Base-by-base conservation (phyloP, 441 rosid genomes). In the Gossypium laxum region DNA sequence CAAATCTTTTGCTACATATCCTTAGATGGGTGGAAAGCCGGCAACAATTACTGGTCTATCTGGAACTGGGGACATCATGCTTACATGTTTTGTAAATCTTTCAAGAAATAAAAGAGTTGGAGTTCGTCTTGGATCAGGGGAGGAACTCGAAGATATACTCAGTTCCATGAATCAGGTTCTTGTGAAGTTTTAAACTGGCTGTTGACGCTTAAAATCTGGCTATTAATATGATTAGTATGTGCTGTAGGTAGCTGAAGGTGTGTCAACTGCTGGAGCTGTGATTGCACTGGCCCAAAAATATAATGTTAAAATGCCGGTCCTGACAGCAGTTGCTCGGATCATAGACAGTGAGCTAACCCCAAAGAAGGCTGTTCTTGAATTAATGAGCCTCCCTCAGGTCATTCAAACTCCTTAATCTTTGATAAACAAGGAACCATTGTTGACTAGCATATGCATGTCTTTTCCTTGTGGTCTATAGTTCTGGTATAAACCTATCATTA, bases 51-150 rank as follows among this genome's bases (percentile, higher is more conserved):
- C 96, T 17, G 97, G 96, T 73, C 82, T 91, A 60, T 91, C 97
- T 1, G 98, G 98, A 80, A 93, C 91, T n/a, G 97, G 98, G 56
- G 98, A 93, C 82, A 93, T 89, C 48, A 93, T 91, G 96, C 97
- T 89, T 38, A 93, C 97, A 47, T 91, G 98, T 76, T 93, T 91
- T 54, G 94, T 93, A 51, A 88, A 85, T 82, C 98, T 91, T 28
- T 93, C 98, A 71, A 91, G 94, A 82, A 91, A 93, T 78, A 82
- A 84, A 81, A 89, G 85, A 6, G 96, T 93, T 47, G 98, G 98
- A 77, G 90, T 93, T 21, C 88, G 92, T 15, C 89, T 93, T 74
- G 98, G 98, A 74, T 87, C 91, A 21, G 97, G 98, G 78, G 97
- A 91, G 87, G 84, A 84, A 72, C 89, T 93, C 4, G 94, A 88